Base-by-base conservation (phyloP, 2,329 filamentous ascomycete species). In the Stachybotrys chartarum region DNA sequence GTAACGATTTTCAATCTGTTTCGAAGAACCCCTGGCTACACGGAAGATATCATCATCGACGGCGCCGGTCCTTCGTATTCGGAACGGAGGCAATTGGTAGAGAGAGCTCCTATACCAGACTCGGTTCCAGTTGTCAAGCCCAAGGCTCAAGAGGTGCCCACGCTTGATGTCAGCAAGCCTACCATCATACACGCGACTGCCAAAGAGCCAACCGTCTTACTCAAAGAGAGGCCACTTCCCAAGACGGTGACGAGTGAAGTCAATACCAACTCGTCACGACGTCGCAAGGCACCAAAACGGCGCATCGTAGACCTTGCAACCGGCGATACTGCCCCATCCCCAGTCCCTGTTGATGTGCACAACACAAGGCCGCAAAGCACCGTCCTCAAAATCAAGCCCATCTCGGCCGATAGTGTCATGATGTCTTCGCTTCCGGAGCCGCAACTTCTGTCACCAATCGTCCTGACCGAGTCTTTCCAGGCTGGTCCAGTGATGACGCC, bases 1-100 rank as follows among this genome's bases (percentile, higher is more conserved):
- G 80, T 96, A 60, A 89, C 86, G 18, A 95, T 97, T 59, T 97
- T 99, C 83, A 99, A 97, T 65, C 79, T 97, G 3, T 99, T 99
- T 78, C 85, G 94, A 59, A 86, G 84, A 57, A 91, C 90, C 0
- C 90, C 93, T 11, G 94, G 94, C 6, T 96, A 94, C 66, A 88
- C 86, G 0, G 90, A 96, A 61, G 94, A 99, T 66, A 85, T 97
- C 57, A 78, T 91, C 50, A 93, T 99, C 63, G 94, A 99, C 68
- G 86, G 88, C 2, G 83, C 84, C 39, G 87, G 87, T 0, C 93
- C 94, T 1, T 87, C 82, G n/a, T 95, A 91, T 66, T 82, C 85
- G 16, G 94, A 99, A 75, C 86, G 85, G 67, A 91, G 91, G 64
- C 87, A 89, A 61, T 79, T 99, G 48, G 82, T 92, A 6, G 92